Base-by-base conservation (phyloP, 2,329 filamentous ascomycete species). In the Catunica adiposa region DNA sequence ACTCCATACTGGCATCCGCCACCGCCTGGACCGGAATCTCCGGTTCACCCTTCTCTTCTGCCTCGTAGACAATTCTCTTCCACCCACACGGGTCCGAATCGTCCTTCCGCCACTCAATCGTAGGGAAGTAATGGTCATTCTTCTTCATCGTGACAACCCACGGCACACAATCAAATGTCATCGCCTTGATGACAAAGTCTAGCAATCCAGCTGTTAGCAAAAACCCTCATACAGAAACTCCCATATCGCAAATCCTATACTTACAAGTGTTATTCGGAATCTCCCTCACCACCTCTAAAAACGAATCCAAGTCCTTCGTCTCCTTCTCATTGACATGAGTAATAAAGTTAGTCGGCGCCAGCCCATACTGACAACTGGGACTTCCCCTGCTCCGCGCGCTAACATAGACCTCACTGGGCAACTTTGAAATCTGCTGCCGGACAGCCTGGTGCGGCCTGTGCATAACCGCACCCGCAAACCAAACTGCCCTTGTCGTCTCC, bases 131-230 rank as follows among this genome's bases (percentile, higher is more conserved):
- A 69, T 98, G 92, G 66, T 98, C 90, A 63, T 96, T 96, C 78
- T 97, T 97, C 81, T 98, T 98, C 86, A 98, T 95, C 7, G 92
- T 98, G 40, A 94, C 87, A n/a, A 98, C 89, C 89, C 92, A 98
- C 2, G 90, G 90, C 8, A 98, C 89, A 64, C 94, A 94, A 68
- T 98, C 92, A 65, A 98, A 98, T 0, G 92, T 97, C 67, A 97
- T 88, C n/a, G 92, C 88, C 67, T 90, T 89, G 54, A 98, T 76
- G 17, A 92, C 83, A 80, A 98, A 98, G 70, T 98, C 81, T 48
- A 53, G n/a, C n/a, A n/a, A n/a, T n/a, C n/a, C n/a, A n/a, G n/a
- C n/a, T n/a, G n/a, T 62, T 59, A 65, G 64, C 22, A 46, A 37
- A 17, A n/a, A n/a, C n/a, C n/a, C 25, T 2, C 56, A 25, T 20